phyloP scores from a whole-genome alignment of 768 basidiomycete species.

The Macrolepiota fuliginosa region DNA sequence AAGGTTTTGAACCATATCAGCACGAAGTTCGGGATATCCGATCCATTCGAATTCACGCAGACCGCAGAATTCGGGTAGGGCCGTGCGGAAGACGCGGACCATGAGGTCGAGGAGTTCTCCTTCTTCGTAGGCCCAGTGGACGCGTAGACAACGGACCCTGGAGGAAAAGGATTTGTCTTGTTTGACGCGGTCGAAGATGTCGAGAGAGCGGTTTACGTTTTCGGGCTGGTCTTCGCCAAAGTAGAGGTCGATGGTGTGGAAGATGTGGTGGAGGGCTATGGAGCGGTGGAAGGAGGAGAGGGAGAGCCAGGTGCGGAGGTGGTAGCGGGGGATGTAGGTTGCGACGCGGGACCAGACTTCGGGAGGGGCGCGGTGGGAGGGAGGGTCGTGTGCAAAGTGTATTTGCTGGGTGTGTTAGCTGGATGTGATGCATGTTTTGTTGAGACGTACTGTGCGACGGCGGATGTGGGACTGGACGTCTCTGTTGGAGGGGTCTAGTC shows the following conservation, averaged over 20 bases:
- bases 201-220: constrained; percentile 56
- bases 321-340: constrained; percentile 56
- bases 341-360: constrained; percentile 74
- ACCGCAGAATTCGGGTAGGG: constrained; percentile 60
- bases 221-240: constrained; percentile 61
- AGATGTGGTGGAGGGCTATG: constrained; percentile 63
- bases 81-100: constrained; percentile 60
- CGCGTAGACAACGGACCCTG: constrained; percentile 52
- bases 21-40: constrained; percentile 69
- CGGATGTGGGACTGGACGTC: constrained; percentile 51
- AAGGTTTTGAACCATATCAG: constrained; percentile 63
- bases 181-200: constrained; percentile 68
- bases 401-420: constrained; percentile 32
- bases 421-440: not conserved
- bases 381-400: constrained; percentile 51
- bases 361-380: constrained; percentile 57
- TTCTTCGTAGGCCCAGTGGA: constrained; percentile 72
- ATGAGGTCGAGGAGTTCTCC: constrained; percentile 65
- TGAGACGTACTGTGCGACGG: constrained; percentile 40
- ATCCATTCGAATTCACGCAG: constrained; percentile 72
- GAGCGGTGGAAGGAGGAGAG: constrained; percentile 63
- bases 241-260: constrained; percentile 66
- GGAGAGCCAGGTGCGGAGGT: constrained; percentile 68
- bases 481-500: constrained; percentile 57
- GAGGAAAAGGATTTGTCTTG: constrained; percentile 59